phyloP scores from a whole-genome alignment of 140 eudicot species.

The Anethum foeniculum region DNA sequence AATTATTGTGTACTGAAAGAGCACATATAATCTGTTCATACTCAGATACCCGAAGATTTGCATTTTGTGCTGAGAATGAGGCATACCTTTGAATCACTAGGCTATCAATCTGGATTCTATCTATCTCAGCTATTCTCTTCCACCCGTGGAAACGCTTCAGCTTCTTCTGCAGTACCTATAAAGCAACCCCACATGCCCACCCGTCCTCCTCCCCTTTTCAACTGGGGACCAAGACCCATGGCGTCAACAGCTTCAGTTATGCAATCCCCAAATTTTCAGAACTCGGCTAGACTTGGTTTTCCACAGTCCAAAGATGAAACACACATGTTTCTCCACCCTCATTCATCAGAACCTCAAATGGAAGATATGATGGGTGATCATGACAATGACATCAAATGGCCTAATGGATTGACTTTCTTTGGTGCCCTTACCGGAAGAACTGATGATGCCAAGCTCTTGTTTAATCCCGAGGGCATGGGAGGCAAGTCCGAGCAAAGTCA shows the following conservation, averaged over 20 bases:
- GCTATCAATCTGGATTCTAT: slow-evolving; percentile 87
- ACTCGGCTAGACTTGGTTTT: slow-evolving; percentile 44
- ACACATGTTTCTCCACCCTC: slow-evolving; percentile 81
- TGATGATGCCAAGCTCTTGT: slow-evolving; percentile 72
- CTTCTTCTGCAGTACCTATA: slow-evolving; percentile 46
- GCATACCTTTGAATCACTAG: slow-evolving; percentile 87
- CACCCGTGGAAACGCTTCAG: slow-evolving; percentile 45
- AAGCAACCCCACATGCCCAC: slow-evolving; percentile 54
- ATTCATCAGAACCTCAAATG: slow-evolving; percentile 62
- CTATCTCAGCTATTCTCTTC: slow-evolving; percentile 89
- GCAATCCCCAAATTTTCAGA: slow-evolving; percentile 57
- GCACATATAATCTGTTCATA: neutral
- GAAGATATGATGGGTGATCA: slow-evolving; percentile 74
- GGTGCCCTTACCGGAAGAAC: slow-evolving; percentile 63
- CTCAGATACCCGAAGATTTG: slow-evolving; percentile 87
- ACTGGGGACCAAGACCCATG: slow-evolving; percentile 66
- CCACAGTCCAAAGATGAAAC: slow-evolving; percentile 73
- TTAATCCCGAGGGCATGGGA: slow-evolving; percentile 60
- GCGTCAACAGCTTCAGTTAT: slow-evolving; percentile 36
- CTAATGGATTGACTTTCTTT: slow-evolving; percentile 76
- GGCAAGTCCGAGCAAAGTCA: slow-evolving; percentile 43
- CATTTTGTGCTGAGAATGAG: slow-evolving; percentile 98
- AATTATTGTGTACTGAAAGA: neutral
- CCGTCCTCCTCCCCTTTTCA: slow-evolving; percentile 68
- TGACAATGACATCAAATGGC: slow-evolving; percentile 88